These are phyloP conservation scores for Aspergillus taichungensis DNA, from an alignment of 495 filamentous ascomycete genomes.

Conservation along the genomic window DNA sequence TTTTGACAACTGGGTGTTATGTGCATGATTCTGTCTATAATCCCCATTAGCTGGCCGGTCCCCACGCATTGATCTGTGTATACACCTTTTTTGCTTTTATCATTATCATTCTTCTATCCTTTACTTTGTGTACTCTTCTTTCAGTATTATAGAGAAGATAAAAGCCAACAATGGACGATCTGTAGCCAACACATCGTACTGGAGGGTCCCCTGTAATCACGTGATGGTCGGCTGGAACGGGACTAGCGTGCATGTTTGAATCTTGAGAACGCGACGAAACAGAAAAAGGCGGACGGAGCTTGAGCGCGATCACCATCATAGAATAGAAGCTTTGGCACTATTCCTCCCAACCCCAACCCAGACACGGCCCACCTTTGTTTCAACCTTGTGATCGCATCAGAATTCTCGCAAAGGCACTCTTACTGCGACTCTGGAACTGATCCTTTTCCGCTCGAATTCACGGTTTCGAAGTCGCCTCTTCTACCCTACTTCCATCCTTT, in stretches of 20 bases:
- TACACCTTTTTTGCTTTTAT: slow-evolving; percentile 15
- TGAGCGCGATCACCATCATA: slow-evolving; percentile 14
- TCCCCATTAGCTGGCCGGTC: slow-evolving; percentile 9
- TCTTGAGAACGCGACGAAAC: slow-evolving; percentile 33
- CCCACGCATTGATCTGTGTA: slow-evolving; percentile 10
- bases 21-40: slow-evolving; percentile 14
- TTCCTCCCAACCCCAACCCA: not conserved
- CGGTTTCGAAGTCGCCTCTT: not conserved
- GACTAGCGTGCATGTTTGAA: slow-evolving; percentile 18
- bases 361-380: not conserved
- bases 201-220: slow-evolving; percentile 5
- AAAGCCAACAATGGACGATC: not conserved
- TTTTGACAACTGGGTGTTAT: slow-evolving; percentile 6
- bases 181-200: not conserved
- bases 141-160: slow-evolving; percentile 1
- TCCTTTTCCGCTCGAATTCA: no score
- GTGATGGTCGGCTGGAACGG: slow-evolving; percentile 15
- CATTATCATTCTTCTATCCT: slow-evolving; percentile 6
- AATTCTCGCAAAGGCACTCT: no score
- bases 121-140: slow-evolving; percentile 2
- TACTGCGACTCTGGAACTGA: no score
- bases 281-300: slow-evolving; percentile 22
- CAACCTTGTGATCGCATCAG: not conserved
- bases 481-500: slow-evolving; percentile 1
- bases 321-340: slow-evolving; percentile 9